Base-by-base conservation (phyloP, 495 filamentous ascomycete genomes). In the Aspergillus sparsus region DNA sequence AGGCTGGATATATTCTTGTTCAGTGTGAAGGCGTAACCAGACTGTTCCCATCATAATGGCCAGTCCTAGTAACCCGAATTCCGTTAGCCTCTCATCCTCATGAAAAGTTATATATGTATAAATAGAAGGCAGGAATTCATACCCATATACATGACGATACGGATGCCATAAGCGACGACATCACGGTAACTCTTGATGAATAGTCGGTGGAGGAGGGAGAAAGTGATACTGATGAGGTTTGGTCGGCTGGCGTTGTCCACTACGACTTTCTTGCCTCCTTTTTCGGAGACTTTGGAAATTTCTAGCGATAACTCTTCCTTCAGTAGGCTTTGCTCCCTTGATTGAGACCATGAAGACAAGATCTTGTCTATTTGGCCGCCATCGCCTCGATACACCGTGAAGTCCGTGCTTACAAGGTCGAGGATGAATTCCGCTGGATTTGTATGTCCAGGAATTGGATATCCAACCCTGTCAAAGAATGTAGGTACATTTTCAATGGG, bases 11-110 rank as follows among this genome's bases (percentile, higher is more conserved):
- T 84, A 82, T 7, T 77, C 74, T 64, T 94, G 89, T 4, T 78
- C 67, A 1, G 84, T 76, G 11, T 78, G 70, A 1, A 94, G 76
- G 7, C 90, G 83, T 18, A 93, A 76, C 87, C 88, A 94, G 21
- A 93, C 89, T 1, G 90, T 93, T 4, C 90, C 90, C 86, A 92
- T 90, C 88, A 94, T 88, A 62, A 94, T 86, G 0, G 90, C 89
- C 34, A 93, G 79, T 8, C 81, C 74, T 77, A 47, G 18, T 18
- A 21, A 12, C 37, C 10, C 4, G 21, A 27, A 27, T 27, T 1
- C 21, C 3, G 21, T 27, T 27, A 27, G 21, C 3, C 21, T 27
- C 21, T 27, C 21, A 27, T 27, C 21, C n/a, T 67, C 55, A 70
- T 64, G 35, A 13, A 32, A 13, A 32, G 6, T 3, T 52, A 13